phyloP scores from a whole-genome alignment of 2,329 filamentous ascomycete species.

The Elsinoe fawcettii region DNA sequence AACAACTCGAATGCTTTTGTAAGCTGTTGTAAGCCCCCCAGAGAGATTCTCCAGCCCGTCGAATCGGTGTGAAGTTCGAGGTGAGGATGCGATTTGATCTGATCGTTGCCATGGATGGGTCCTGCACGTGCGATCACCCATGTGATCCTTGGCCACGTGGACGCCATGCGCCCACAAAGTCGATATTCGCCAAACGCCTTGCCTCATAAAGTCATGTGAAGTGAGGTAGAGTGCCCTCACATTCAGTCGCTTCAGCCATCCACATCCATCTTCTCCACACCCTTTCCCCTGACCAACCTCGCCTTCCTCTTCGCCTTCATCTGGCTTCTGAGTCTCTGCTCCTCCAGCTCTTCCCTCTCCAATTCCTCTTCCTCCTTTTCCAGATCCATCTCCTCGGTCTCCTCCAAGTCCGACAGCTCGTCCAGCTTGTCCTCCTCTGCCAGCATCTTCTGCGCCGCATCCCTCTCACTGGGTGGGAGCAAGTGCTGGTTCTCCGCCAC shows the following conservation, averaged over 20 bases:
- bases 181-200: conserved; percentile 9
- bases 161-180: neutral
- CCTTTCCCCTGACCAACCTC: conserved; percentile 38
- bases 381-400: conserved; percentile 37
- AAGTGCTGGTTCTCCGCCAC: conserved; percentile 90
- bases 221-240: neutral
- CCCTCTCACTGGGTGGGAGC: conserved; percentile 54
- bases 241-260: conserved; percentile 24
- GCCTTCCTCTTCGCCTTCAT: conserved; percentile 41
- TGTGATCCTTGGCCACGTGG: neutral
- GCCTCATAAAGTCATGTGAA: conserved; percentile 9
- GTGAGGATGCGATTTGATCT: neutral
- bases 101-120: neutral
- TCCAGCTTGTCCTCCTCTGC: conserved; percentile 46
- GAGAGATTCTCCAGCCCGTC: neutral
- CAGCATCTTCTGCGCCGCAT: conserved; percentile 44
- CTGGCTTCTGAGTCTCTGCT: conserved; percentile 30
- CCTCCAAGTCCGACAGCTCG: conserved; percentile 27
- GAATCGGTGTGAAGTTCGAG: neutral
- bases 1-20: too few relatives aligned
- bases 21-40: too few relatives aligned
- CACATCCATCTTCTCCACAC: conserved; percentile 36
- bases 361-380: conserved; percentile 36
- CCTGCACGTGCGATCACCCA: neutral
- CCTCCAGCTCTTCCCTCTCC: conserved; percentile 28